phyloP scores from a whole-genome alignment of 331 rosid species.

The Malus hybrid region DNA sequence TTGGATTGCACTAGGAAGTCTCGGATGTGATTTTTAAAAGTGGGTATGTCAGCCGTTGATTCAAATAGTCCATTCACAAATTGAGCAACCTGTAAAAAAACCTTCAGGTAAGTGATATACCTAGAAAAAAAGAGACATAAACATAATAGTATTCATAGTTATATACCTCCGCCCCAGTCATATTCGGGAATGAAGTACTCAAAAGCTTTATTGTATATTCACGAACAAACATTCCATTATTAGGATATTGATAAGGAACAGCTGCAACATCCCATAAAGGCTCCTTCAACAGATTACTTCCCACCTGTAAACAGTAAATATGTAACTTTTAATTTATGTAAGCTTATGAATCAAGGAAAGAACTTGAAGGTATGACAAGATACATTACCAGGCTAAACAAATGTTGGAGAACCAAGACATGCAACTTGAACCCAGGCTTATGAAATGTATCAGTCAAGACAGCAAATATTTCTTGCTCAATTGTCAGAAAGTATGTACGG shows the following conservation, averaged over 20 bases:
- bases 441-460: slow-evolving; percentile 92
- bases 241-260: slow-evolving; percentile 57
- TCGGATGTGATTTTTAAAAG: slow-evolving; percentile 75
- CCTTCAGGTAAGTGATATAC: slow-evolving; percentile 17
- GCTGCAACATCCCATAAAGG: slow-evolving; percentile 79
- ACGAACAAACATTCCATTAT: slow-evolving; percentile 62
- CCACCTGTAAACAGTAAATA: slow-evolving; percentile 40
- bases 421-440: slow-evolving; percentile 96
- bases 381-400: slow-evolving; percentile 72
- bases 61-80: slow-evolving; percentile 84
- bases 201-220: slow-evolving; percentile 84
- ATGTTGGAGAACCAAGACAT: slow-evolving; percentile 88
- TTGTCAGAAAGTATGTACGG: slow-evolving; percentile 61
- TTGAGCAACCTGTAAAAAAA: slow-evolving; percentile 61
- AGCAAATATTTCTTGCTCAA: slow-evolving; percentile 90
- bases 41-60: slow-evolving; percentile 64
- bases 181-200: slow-evolving; percentile 86
- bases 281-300: slow-evolving; percentile 69
- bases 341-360: background rate
- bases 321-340: background rate
- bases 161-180: slow-evolving; percentile 77
- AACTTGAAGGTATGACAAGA: background rate
- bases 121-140: background rate
- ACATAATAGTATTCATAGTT: background rate
- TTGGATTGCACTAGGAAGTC: slow-evolving; percentile 94